Evolutionary conservation across 345 rosid genomes (phyloP), one percentile per base, ranked within the genome.

Genomic region (Carallia brachiata): DNA sequence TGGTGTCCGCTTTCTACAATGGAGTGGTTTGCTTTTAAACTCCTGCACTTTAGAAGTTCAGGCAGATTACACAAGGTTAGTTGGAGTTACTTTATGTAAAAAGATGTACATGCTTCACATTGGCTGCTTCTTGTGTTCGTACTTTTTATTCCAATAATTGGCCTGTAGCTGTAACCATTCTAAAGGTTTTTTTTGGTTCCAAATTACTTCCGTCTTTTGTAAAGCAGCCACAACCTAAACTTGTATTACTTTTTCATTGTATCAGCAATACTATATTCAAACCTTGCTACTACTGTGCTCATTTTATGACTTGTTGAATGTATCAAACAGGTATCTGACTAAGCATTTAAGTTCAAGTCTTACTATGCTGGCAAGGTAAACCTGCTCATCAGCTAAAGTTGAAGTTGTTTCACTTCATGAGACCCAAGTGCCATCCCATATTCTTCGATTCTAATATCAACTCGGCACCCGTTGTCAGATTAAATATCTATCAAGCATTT

Each of bases 21-120:
- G 98, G 98, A 87, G 92, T 70, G 98, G 97, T 53, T 82, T 91
- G 77, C 89, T 93, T 5, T 72, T 91, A 36, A 93, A 93, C 66
- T 82, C 84, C 54, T 39, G 66, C 70, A 82, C 91, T 77, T 77
- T 87, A 52, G 96, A 93, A 80, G 82, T 94, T 71, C 97, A 89
- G 82, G 94, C 82, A 66, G 98, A 94, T 73, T 94, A 79, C 65
- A 65, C 85, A 55, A 88, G 93, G 96, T 92, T 66, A 69, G 78
- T 67, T 77, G 8, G 47, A 4, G 18, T 31, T 6, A 7, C 36
- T 59, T 50, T 9, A 12, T 32, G 27, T 47, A 48, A 68, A 74
- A 23, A 19, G 59, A 52, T 55, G 8, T 52, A 18, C n/a, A 19
- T 34, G 31, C 56, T 64, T 23, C 27, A 50, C 31, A 28, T 36